A percentile compares a stretch with the other conserved stretches of the same genome.
phyloP scores from a whole-genome alignment of 208 protist species.

The Trypanosoma vivax region DNA sequence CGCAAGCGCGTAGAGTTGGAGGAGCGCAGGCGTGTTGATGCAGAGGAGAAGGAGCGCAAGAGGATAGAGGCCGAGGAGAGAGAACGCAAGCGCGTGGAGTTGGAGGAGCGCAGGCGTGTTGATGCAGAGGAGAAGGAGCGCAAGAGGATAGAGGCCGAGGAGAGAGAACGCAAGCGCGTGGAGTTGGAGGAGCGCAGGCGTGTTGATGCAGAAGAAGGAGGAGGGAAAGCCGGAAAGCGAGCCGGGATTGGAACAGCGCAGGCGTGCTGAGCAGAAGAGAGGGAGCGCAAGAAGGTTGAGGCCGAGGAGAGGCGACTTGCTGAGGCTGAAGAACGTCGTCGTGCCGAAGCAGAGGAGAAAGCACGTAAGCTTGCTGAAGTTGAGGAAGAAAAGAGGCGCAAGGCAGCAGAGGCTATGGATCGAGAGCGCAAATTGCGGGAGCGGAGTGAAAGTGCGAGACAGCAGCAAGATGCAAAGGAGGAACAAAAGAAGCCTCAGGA shows the following conservation, averaged over 20 bases:
- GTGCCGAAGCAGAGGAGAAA: constrained; percentile 8
- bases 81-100: constrained; percentile 1
- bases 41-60: constrained; percentile 4
- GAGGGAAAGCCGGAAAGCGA: no score
- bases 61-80: not conserved
- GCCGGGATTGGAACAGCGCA: no score
- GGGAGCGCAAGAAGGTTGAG: constrained; percentile 1
- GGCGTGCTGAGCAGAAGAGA: constrained; percentile 3
- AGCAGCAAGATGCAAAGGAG: constrained; percentile 5
- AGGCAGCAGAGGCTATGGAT: not conserved
- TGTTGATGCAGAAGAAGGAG: not conserved
- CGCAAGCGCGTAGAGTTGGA: constrained; percentile 1
- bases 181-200: not conserved
- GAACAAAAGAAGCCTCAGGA: constrained; percentile 18
- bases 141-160: not conserved
- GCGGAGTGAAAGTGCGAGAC: constrained; percentile 1
- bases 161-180: not conserved
- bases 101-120: constrained; percentile 4
- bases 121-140: constrained; percentile 11
- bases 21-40: not conserved
- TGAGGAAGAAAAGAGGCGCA: constrained; percentile 11
- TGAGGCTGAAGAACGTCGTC: constrained; percentile 4
- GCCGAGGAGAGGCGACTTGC: not conserved
- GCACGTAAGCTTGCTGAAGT: constrained; percentile 12
- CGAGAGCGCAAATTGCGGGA: not conserved